These are phyloP conservation scores for Piper betle DNA, from an alignment of 164 flowering plant species.

Conservation along the genomic window DNA sequence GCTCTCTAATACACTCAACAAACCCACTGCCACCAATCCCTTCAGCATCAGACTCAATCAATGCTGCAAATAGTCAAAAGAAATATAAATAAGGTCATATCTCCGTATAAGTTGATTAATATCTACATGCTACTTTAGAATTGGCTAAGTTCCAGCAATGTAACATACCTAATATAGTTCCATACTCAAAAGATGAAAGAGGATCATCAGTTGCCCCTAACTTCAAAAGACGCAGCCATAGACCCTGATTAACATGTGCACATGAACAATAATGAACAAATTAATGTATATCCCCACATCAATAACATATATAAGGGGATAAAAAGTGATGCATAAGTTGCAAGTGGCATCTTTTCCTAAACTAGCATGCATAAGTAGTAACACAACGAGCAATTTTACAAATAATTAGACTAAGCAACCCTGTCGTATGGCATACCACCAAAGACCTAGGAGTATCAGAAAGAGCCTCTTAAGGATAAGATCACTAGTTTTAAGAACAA, in stretches of 20 bases:
- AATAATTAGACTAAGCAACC: too few relatives aligned
- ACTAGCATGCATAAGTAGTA: too few relatives aligned
- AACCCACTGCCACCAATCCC: conserved; percentile 99
- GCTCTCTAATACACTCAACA: conserved; percentile 97
- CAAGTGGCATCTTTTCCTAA: too few relatives aligned
- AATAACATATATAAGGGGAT: too few relatives aligned
- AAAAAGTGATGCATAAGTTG: too few relatives aligned
- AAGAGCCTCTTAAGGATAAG: too few relatives aligned
- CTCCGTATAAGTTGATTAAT: background rate
- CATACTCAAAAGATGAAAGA: conserved; percentile 95
- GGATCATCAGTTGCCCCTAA: conserved; percentile 97
- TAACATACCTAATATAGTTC: conserved; percentile 83
- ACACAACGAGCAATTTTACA: too few relatives aligned
- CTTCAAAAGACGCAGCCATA: conserved; percentile 92
- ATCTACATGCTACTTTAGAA: background rate
- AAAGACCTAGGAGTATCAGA: too few relatives aligned
- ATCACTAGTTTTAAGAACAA: too few relatives aligned
- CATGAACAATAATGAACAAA: too few relatives aligned
- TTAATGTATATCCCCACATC: too few relatives aligned
- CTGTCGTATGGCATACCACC: too few relatives aligned
- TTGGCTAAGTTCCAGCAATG: background rate
- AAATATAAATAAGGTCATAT: background rate
- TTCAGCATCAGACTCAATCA: conserved; percentile 98
- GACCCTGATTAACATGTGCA: conserved; percentile 36
- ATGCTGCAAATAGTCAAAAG: conserved; percentile 36